Base-by-base conservation (phyloP, 768 basidiomycete genomes). In the Trametes cubensis region DNA sequence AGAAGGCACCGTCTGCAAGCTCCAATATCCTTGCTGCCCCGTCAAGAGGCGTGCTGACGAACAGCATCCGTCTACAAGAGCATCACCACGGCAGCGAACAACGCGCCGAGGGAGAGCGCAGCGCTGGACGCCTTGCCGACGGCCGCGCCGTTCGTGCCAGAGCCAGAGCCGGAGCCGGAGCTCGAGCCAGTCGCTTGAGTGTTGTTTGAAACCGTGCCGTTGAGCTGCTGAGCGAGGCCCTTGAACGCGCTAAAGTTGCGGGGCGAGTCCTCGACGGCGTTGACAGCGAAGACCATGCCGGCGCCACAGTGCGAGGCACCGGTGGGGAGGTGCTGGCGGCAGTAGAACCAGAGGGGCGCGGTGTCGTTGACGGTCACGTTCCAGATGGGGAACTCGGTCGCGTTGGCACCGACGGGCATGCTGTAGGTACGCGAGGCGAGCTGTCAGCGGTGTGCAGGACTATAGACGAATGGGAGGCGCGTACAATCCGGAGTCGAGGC, bases 401-500 rank as follows among this genome's bases (percentile, higher is more conserved):
- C 73, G 65, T 72, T 72, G 54, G 70, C 79, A 38, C 72, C 72
- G 38, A 86, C 83, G 55, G 76, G 72, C 67, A 74, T 72, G 73
- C 74, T 74, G 55, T 55, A 13, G 18, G 25, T 6, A 26, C 4
- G 26, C n/a, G 38, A 34, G 30, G 59, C 34, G 30, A 41, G 30
- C 41, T 30, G 25, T 39, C 23, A 11, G 44, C 14, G 17, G 41
- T 60, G 8, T 39, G 52, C 38, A 28, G 26, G 23, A 14, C 17
- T 2, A 54, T 26, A 38, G 20, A 21, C 2, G 56, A 56, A 45
- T 59, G 46, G 2, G 10, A 34, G 34, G 11, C 18, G 72, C 82
- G 70, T 69, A 83, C 84, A 87, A 85, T 61, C 81, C 81, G 67
- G 83, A 82, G 73, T 86, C 80, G 71, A 87, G 82, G 30, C 81